phyloP scores from a whole-genome alignment of 768 basidiomycete species.

The Suillus paluster region DNA sequence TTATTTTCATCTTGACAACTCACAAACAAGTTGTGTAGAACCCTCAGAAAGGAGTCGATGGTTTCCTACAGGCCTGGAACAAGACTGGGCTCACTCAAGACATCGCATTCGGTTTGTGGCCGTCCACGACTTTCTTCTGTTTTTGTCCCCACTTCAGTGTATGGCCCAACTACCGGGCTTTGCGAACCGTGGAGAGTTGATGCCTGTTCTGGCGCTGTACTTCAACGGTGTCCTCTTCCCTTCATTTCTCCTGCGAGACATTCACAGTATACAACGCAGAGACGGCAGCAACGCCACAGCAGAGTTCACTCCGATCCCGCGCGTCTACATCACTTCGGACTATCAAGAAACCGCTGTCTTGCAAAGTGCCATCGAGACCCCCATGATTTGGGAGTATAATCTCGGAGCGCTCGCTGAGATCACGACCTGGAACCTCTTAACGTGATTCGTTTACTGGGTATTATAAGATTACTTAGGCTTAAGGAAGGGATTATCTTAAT shows the following conservation, averaged over 20 bases:
- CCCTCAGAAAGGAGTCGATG: background rate
- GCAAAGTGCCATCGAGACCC: background rate
- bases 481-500: too few species aligned
- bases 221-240: background rate
- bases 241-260: background rate
- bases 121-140: background rate
- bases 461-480: background rate
- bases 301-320: slow-evolving; percentile 1
- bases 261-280: background rate
- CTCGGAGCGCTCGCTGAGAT: background rate
- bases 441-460: background rate
- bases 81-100: background rate
- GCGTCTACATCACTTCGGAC: slow-evolving; percentile 5
- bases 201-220: background rate
- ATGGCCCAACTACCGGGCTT: background rate
- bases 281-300: background rate
- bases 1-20: background rate
- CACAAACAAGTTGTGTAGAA: background rate
- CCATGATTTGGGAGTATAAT: background rate
- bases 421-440: slow-evolving; percentile 1
- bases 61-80: background rate
- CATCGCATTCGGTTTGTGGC: background rate
- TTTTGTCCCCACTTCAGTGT: too few species aligned
- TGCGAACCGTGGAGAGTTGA: background rate
- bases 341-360: slow-evolving; percentile 1